Evolutionary conservation across 1,284 basidiomycete genomes (phyloP).

Genomic region (Agroathelia rolfsii): DNA sequence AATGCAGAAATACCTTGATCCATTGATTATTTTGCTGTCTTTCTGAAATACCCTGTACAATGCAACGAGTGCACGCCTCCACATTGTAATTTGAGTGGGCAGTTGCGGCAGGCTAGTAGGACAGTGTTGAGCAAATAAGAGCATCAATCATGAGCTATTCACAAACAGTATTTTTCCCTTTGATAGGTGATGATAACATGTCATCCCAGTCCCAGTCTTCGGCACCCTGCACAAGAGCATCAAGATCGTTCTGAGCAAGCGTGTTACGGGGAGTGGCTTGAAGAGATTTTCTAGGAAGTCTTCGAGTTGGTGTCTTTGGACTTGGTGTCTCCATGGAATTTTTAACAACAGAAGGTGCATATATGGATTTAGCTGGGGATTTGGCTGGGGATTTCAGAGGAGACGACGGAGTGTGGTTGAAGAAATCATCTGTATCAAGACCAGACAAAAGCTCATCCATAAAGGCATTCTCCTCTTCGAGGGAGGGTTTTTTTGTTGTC

Average conservation of each 20-base stretch:
- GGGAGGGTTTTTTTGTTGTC: constrained; percentile 15
- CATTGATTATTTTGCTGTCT: constrained; percentile 16
- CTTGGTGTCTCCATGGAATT: too few relatives aligned
- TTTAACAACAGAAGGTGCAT: too few relatives aligned
- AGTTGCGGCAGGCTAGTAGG: constrained; percentile 11
- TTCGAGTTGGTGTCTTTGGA: too few relatives aligned
- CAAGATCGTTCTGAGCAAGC: constrained; percentile 27
- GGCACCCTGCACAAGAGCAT: constrained; percentile 38
- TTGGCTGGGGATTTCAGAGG: constrained; percentile 15
- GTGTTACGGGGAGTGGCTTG: too few relatives aligned
- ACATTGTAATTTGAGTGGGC: constrained; percentile 18
- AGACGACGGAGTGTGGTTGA: constrained; percentile 31
- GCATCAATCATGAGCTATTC: constrained; percentile 27
- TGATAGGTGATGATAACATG: constrained; percentile 17
- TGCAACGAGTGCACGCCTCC: constrained; percentile 38
- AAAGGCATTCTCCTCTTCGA: constrained; percentile 33
- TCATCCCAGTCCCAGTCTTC: constrained; percentile 45
- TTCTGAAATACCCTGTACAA: constrained; percentile 34
- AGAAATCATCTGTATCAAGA: constrained; percentile 36
- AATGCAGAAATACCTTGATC: constrained; percentile 27
- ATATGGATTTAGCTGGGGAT: neutral
- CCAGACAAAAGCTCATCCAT: constrained; percentile 36
- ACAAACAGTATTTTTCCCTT: constrained; percentile 17
- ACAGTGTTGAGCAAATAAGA: too few relatives aligned
- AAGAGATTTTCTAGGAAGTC: too few relatives aligned